Conservation (phyloP, 306 rosid genomes). For the Gleditsia sinensis region DNA sequence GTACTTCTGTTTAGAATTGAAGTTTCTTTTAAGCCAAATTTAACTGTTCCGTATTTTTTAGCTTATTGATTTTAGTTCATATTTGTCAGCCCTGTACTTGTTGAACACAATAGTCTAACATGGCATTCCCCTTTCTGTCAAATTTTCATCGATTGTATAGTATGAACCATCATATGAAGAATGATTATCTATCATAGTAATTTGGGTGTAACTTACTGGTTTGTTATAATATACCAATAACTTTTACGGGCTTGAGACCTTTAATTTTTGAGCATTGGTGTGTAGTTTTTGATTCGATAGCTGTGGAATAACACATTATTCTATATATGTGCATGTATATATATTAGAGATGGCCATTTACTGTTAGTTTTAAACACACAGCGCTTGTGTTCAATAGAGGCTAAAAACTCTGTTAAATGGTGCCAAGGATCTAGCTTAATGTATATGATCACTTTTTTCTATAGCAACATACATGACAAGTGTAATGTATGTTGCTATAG, state of each 20-base stretch:
- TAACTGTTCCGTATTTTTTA: background rate
- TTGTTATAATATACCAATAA: background rate
- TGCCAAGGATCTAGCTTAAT: background rate
- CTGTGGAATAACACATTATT: background rate
- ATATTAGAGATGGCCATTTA: too few relatives aligned
- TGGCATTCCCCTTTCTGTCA: background rate
- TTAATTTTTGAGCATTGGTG: background rate
- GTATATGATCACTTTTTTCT: background rate
- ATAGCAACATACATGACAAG: background rate
- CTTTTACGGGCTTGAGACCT: background rate
- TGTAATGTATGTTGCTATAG: background rate
- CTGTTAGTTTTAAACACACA: too few relatives aligned
- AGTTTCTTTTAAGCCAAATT: background rate
- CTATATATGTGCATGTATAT: too few relatives aligned
- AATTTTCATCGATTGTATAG: background rate
- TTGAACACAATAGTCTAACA: slow-evolving; percentile 3
- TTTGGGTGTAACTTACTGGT: background rate
- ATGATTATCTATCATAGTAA: background rate
- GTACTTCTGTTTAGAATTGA: background rate
- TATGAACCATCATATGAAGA: background rate
- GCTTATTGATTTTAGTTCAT: background rate
- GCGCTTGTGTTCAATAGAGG: background rate
- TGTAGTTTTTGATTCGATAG: background rate
- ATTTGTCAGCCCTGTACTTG: slow-evolving; percentile 1
- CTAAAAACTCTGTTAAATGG: background rate